A percentile compares a stretch with the other conserved stretches of the same genome.
phyloP scores from a whole-genome alignment of 2,329 filamentous ascomycete species.

The Ophiocordyceps camponoti-rufipedis region DNA sequence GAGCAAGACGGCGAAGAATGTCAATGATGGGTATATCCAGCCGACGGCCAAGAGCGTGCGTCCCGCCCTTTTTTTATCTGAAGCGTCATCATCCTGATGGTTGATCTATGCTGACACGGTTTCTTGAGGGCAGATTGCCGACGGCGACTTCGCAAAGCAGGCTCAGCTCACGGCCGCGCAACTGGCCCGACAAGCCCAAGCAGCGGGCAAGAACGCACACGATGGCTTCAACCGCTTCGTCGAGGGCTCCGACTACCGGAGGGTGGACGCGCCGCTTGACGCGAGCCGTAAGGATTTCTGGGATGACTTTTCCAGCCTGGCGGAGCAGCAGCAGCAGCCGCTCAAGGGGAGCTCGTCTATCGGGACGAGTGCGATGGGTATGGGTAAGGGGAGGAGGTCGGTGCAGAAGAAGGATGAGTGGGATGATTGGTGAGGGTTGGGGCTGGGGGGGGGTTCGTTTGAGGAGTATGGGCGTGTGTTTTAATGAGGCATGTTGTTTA shows the following conservation, averaged over 20 bases:
- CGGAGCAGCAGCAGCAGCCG: slow-evolving; percentile 29
- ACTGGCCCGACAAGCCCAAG: slow-evolving; percentile 46
- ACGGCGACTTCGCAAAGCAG: slow-evolving; percentile 58
- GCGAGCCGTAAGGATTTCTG: slow-evolving; percentile 70
- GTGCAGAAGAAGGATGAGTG: slow-evolving; percentile 38
- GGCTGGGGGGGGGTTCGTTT: neutral
- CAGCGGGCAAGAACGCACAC: slow-evolving; percentile 56
- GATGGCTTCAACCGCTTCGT: slow-evolving; percentile 76
- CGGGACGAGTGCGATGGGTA: slow-evolving; percentile 41
- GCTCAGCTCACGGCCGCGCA: slow-evolving; percentile 44
- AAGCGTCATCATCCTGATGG: neutral
- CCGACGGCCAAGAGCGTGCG: slow-evolving; percentile 47
- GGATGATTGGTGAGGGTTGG: slow-evolving; percentile 38
- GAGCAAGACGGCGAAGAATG: slow-evolving; percentile 73
- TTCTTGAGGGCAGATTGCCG: slow-evolving; percentile 41
- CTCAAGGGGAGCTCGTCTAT: slow-evolving; percentile 25
- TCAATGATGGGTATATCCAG: slow-evolving; percentile 83
- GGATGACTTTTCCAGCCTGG: slow-evolving; percentile 69
- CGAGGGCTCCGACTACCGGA: slow-evolving; percentile 41
- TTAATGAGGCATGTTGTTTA: no score
- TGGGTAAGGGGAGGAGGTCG: slow-evolving; percentile 22
- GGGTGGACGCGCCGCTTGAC: slow-evolving; percentile 25
- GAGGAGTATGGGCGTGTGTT: no score
- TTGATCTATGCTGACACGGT: slow-evolving; percentile 7
- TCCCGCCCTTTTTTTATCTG: neutral